Percentiles rank a stretch among this genome's conserved stretches.
Conservation (phyloP, 129 eudicot genomes). For the Chrysanthemum seticuspe region DNA sequence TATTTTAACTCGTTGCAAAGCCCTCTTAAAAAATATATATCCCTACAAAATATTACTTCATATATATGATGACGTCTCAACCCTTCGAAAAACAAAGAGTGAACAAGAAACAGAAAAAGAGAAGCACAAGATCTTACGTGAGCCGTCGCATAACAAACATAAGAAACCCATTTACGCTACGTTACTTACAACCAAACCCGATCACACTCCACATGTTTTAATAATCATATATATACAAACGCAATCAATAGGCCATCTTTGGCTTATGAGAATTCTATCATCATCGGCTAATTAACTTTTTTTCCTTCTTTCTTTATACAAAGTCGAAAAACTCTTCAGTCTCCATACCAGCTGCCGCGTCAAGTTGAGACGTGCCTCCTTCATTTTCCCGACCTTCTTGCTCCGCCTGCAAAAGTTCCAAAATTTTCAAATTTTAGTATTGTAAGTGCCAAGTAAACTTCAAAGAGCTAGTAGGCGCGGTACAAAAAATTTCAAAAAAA, state of each 20-base stretch:
- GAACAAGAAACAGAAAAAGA: neutral
- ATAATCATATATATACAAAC: neutral
- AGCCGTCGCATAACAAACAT: no score
- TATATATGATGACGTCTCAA: neutral
- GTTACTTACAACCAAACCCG: conserved; percentile 15
- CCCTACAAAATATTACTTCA: no score
- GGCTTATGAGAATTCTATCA: neutral
- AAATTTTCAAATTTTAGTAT: neutral
- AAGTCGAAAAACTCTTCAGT: conserved; percentile 33
- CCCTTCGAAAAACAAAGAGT: neutral
- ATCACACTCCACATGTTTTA: conserved; percentile 1
- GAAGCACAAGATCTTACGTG: neutral
- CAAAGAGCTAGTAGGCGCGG: no score
- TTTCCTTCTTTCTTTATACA: conserved; percentile 4
- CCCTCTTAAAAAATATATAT: no score
- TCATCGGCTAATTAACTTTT: neutral
- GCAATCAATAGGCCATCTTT: conserved; percentile 8
- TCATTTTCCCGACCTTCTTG: conserved; percentile 38
- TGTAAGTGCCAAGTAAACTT: neutral
- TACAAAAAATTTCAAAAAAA: no score
- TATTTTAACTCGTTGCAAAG: no score
- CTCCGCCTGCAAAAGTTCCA: conserved; percentile 56
- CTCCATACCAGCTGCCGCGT: conserved; percentile 34
- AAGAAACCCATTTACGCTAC: neutral
- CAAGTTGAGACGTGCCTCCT: conserved; percentile 29